These are phyloP conservation scores for Citrus hindsii DNA, from an alignment of 345 rosid species.

Conservation along the genomic window DNA sequence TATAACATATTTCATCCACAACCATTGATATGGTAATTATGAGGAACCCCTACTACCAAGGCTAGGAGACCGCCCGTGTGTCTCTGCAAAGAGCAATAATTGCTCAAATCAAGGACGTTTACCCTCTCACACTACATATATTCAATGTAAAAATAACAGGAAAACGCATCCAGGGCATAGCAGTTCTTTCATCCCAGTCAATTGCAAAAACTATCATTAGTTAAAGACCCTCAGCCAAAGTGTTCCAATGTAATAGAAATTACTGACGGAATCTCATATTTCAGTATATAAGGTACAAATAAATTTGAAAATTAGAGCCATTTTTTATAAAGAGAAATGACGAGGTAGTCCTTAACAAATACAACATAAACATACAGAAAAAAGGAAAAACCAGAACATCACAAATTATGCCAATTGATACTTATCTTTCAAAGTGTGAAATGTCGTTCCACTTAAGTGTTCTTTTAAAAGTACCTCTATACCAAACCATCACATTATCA, in stretches of 20 bases:
- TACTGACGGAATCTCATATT: neutral
- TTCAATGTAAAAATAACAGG: neutral
- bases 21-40: neutral
- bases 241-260: neutral
- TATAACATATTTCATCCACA: neutral
- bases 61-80: too few relatives aligned
- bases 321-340: neutral
- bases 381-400: neutral
- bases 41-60: neutral
- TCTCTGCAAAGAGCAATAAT: neutral
- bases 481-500: neutral
- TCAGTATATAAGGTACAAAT: neutral
- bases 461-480: neutral
- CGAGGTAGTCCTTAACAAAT: neutral
- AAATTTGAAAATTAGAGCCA: neutral
- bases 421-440: slow-evolving; percentile 6
- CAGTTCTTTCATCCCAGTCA: neutral
- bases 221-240: neutral
- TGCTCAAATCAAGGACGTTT: neutral
- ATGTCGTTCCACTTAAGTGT: neutral
- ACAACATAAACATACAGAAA: neutral
- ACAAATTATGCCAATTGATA: neutral
- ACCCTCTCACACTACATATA: too few relatives aligned
- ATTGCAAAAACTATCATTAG: neutral
- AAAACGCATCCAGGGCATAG: neutral